Base-by-base conservation (phyloP, 148 eudicot species). In the Silene uniflora region DNA sequence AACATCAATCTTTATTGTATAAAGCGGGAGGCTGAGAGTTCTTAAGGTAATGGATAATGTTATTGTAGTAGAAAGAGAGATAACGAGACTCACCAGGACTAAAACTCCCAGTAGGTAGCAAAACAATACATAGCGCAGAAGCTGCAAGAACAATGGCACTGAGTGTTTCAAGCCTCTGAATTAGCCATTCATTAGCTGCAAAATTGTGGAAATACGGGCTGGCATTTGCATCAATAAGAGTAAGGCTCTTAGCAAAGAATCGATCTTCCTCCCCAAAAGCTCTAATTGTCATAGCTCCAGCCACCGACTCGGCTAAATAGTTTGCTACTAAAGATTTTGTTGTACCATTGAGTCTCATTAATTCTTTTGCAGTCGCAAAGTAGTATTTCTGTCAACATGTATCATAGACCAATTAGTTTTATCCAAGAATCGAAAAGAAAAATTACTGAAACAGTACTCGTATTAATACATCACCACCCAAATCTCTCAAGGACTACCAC, bases 291-390 rank as follows among this genome's bases (percentile, higher is more conserved):
- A 82, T 86, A 42, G 89, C 88, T 60, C 98, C 98, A 9, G 92
- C 91, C 49, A 89, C 83, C 24, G 94, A 89, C 83, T 93, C 97
- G 29, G 98, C 92, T 14, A 93, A 83, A 86, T 91, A 92, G 85
- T 93, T 91, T 21, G 96, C 98, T 11, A 93, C 90, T 44, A 87
- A 81, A 42, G 98, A 93, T 77, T 93, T 93, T 62, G 94, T 91
- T 46, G 98, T 93, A 52, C 98, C 98, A 77, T 93, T 93, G 71
- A 93, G 86, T 80, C 95, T 84, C 97, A 93, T 91, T 81, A 93
- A 65, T 81, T 86, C 94, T 83, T 91, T 93, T 2, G 98, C 98
- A 35, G 97, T 83, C 14, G 90, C 80, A 69, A 80, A 91, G 77
- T 91, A 90, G 85, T 93, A 91, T 70, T 83, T 88, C 98, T 93